Conservation (phyloP, 2,329 filamentous ascomycete species). For the Dactylellina sp. region DNA sequence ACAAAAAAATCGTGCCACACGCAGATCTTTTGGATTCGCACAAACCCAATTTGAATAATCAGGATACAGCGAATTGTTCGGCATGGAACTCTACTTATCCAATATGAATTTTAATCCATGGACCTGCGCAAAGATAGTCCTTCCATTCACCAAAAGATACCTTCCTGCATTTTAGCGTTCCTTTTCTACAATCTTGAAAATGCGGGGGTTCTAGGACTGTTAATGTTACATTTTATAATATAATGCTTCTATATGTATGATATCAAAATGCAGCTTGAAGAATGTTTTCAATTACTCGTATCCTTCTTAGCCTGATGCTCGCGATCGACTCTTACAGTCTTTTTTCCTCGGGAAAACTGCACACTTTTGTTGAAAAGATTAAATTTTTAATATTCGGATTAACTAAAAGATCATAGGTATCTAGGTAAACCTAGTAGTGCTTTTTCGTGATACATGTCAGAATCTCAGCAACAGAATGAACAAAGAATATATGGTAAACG, state of each 20-base stretch:
- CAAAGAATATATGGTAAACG: too few relatives aligned
- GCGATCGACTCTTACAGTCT: too few relatives aligned
- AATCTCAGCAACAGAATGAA: too few relatives aligned
- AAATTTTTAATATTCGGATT: too few relatives aligned
- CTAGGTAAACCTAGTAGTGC: too few relatives aligned
- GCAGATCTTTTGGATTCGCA: conserved; percentile 48
- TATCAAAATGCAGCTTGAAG: conserved; percentile 1
- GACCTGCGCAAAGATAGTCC: background rate
- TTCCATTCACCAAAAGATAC: background rate
- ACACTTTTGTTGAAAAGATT: too few relatives aligned
- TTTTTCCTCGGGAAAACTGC: too few relatives aligned
- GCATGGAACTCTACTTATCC: too few relatives aligned
- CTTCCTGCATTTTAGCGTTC: conserved; percentile 38
- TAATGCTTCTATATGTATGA: conserved; percentile 3
- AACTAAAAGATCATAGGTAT: too few relatives aligned
- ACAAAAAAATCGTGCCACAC: background rate
- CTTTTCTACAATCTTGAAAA: background rate
- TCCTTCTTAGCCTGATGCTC: too few relatives aligned
- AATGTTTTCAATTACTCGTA: background rate
- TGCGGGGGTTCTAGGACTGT: conserved; percentile 2
- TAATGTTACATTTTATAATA: conserved; percentile 8
- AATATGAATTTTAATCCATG: background rate
- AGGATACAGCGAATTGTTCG: background rate
- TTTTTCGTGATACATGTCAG: too few relatives aligned
- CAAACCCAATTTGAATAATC: conserved; percentile 50